Percentiles rank a stretch among this genome's conserved stretches.
Conservation (phyloP, 1,284 basidiomycete species). For the Phlebopus sp. region DNA sequence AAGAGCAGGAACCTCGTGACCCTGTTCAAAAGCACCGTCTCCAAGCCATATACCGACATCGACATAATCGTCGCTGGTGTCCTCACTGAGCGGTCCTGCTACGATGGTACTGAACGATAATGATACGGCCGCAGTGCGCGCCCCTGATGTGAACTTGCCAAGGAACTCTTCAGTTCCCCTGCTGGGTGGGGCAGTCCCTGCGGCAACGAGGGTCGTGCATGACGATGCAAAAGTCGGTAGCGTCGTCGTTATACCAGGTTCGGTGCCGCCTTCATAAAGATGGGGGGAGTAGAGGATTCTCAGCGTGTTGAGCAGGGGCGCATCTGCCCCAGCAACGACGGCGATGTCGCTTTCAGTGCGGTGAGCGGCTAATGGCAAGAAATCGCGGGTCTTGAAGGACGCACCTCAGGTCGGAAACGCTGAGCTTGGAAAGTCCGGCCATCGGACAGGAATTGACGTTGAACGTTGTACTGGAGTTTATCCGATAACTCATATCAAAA, state of each 20-base stretch:
- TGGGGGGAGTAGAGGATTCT: constrained; percentile 7
- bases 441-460: too few relatives aligned
- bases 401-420: too few relatives aligned
- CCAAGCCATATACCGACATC: constrained; percentile 54
- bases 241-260: not conserved
- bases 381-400: not conserved
- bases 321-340: constrained; percentile 1
- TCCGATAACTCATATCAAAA: too few relatives aligned
- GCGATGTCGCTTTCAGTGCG: not conserved
- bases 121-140: constrained; percentile 39
- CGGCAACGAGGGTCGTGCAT: constrained; percentile 12
- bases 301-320: constrained; percentile 9
- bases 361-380: constrained; percentile 2
- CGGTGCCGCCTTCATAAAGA: not conserved
- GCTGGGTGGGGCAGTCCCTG: constrained; percentile 5
- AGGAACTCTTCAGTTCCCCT: constrained; percentile 10
- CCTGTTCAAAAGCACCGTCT: constrained; percentile 31
- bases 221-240: constrained; percentile 12
- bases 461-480: too few relatives aligned
- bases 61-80: constrained; percentile 46
- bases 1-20: constrained; percentile 10
- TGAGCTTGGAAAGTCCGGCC: too few relatives aligned
- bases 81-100: constrained; percentile 49
- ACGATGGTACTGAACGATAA: constrained; percentile 49
- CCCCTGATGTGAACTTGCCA: constrained; percentile 35